These are phyloP conservation scores for Chamaecyparis obtusa DNA, from an alignment of 75 land plant species.

Conservation along the genomic window DNA sequence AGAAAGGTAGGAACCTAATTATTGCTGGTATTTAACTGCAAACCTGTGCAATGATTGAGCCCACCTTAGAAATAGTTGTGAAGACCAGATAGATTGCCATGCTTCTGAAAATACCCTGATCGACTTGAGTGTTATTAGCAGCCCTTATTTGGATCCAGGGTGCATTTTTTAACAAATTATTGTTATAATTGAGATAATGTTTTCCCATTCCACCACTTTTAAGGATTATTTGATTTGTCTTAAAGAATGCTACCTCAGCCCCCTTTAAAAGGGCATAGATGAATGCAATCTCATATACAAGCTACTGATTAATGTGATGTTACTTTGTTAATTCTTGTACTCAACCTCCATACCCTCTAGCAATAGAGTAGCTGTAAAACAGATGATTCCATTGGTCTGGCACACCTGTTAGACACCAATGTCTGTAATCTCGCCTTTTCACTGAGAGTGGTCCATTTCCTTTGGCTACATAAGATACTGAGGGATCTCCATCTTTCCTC, in stretches of 20 bases:
- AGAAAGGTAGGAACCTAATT: too few species aligned
- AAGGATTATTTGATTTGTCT: not conserved
- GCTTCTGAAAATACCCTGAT: not conserved
- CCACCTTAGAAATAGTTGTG: not conserved
- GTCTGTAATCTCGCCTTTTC: conserved; percentile 71
- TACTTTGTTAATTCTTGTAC: not conserved
- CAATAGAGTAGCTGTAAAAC: conserved; percentile 49
- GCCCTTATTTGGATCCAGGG: not conserved
- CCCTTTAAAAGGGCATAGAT: not conserved
- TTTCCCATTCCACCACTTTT: not conserved
- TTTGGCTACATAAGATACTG: conserved; percentile 46
- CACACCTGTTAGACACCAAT: conserved; percentile 86
- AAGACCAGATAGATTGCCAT: not conserved
- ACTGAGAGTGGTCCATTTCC: conserved; percentile 19
- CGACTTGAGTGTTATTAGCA: not conserved
- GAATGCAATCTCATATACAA: not conserved
- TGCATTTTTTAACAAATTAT: not conserved
- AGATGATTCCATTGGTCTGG: conserved; percentile 90
- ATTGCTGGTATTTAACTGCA: too few species aligned
- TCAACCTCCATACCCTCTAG: conserved; percentile 30
- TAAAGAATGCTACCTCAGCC: not conserved
- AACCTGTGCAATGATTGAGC: too few species aligned
- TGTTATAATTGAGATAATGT: not conserved
- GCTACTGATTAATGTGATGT: not conserved
- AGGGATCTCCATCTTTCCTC: conserved; percentile 71